Evolutionary conservation across 257 asterid species (phyloP), one percentile per base, ranked within the genome.

Genomic region (Solanum tarapatanum): DNA sequence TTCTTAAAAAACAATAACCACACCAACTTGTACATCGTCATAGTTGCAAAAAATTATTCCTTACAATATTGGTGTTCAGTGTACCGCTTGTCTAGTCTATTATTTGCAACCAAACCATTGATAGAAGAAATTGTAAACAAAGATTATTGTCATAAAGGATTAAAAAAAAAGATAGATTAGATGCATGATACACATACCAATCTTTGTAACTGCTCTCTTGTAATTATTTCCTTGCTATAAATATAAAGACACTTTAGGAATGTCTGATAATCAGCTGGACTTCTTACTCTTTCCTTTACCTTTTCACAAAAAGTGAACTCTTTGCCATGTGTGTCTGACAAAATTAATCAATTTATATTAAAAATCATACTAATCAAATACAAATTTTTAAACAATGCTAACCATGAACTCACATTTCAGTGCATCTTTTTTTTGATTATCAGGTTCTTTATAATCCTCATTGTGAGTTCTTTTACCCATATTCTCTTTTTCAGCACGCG

Each of bases 171-270:
- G 84, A 79, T 14, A 14, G 16, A 21, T 30, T 68, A 58, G 30
- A 26, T 75, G 72, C 82, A 39, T n/a, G 45, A 88, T 66, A 45
- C 39, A 86, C 93, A 19, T 94, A 97, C 99, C 99, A 97, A 90
- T 89, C 96, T 89, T 92, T 90, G 94, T 86, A 97, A 90, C 86
- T 96, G 98, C 87, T 94, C 91, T 88, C 97, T 96, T 35, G 97
- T 94, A 85, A 97, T 97, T 90, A 94, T 95, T 91, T 97, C 99
- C 87, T 93, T 93, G 91, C 97, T 95, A 91, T 94, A 97, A 87
- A 97, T 93, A 91, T 94, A 93, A 90, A 97, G 99, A 90, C 99
- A 97, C 86, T 97, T 95, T 92, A 97, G 91, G 90, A 97, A 97
- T 66, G 96, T 95, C 91, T 97, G 98, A 93, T 96, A 97, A 89